Evolutionary conservation across 345 rosid species (phyloP).

Genomic region (Lepidium aucheri): DNA sequence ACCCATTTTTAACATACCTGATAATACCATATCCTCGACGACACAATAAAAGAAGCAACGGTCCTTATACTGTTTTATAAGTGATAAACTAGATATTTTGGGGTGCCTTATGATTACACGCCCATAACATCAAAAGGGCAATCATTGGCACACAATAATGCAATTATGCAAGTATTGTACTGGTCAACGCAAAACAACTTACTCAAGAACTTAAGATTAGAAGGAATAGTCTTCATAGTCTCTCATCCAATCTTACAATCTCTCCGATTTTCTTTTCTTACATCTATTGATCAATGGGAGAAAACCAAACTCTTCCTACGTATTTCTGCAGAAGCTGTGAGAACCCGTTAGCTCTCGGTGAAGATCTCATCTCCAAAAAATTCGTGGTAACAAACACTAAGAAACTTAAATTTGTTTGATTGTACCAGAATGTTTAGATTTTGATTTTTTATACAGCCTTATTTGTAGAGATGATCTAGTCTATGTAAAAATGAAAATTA

Average conservation of each 20-base stretch:
- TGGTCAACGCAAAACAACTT: background rate
- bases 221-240: background rate
- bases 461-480: background rate
- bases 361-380: conserved; percentile 70
- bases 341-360: conserved; percentile 65
- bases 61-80: background rate
- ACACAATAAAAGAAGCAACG: background rate
- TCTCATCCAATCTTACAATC: background rate
- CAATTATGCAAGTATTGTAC: background rate
- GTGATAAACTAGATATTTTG: too few relatives aligned
- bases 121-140: background rate
- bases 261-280: background rate
- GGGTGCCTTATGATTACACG: background rate
- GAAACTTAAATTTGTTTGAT: background rate
- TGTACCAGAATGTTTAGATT: background rate
- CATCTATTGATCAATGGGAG: conserved; percentile 14
- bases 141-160: background rate
- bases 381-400: background rate
- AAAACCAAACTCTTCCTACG: conserved; percentile 15
- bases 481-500: conserved; percentile 7
- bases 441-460: background rate
- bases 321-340: conserved; percentile 72
- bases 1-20: too few relatives aligned
- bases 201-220: conserved; percentile 1
- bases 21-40: background rate